A percentile compares a stretch with the other conserved stretches of the same genome.
These are phyloP conservation scores for Erucastrum elatum DNA, from an alignment of 345 rosid genomes.

Conservation along the genomic window DNA sequence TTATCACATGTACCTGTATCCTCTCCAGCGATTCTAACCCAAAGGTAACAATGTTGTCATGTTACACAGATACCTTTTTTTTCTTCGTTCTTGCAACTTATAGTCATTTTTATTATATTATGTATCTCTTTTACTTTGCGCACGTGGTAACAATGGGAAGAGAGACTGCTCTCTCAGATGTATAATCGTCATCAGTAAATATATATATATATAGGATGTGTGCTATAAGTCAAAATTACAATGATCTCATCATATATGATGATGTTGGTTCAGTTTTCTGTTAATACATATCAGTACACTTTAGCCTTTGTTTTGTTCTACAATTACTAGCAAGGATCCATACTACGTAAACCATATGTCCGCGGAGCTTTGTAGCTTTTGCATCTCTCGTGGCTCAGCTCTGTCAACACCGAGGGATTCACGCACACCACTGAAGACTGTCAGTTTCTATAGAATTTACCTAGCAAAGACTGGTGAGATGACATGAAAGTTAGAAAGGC, in stretches of 20 bases:
- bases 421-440: constrained; percentile 11
- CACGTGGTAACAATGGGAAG: neutral
- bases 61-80: too few relatives aligned
- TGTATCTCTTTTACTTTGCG: constrained; percentile 38
- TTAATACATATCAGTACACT: constrained; percentile 29
- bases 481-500: constrained; percentile 1
- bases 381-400: constrained; percentile 28
- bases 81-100: too few relatives aligned
- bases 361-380: constrained; percentile 18
- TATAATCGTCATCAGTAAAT: neutral
- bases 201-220: constrained; percentile 13
- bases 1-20: constrained; percentile 61
- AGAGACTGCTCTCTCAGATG: constrained; percentile 25
- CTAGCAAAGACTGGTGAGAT: neutral
- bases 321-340: constrained; percentile 21
- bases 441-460: constrained; percentile 13
- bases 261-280: constrained; percentile 16
- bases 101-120: too few relatives aligned
- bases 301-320: constrained; percentile 17
- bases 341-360: constrained; percentile 9
- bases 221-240: constrained; percentile 30
- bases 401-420: constrained; percentile 14
- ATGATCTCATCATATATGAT: constrained; percentile 28
- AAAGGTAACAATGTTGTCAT: neutral
- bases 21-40: constrained; percentile 37